These are phyloP conservation scores for Baudoinia panamericana DNA, from an alignment of 495 filamentous ascomycete genomes.

Conservation along the genomic window DNA sequence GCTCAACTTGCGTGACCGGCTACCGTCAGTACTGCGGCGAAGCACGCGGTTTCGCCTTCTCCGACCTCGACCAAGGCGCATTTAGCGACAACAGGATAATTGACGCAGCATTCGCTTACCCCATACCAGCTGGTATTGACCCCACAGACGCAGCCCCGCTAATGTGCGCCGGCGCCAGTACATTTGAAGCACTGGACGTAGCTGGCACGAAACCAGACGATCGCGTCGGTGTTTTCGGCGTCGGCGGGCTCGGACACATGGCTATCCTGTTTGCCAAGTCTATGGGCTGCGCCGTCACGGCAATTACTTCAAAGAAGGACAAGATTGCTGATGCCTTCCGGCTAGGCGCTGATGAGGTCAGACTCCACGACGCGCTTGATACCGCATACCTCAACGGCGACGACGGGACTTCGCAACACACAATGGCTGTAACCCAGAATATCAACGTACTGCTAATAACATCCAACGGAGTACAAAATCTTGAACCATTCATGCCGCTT, in stretches of 20 bases:
- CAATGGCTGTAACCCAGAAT: too few species aligned
- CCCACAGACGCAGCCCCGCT: constrained; percentile 3
- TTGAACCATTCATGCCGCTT: not conserved
- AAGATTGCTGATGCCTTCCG: not conserved
- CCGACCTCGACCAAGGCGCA: constrained; percentile 3
- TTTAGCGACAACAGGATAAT: constrained; percentile 1
- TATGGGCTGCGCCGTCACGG: constrained; percentile 6
- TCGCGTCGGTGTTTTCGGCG: constrained; percentile 4
- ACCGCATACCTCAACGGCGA: not conserved
- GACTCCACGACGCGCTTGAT: not conserved
- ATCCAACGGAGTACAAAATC: constrained; percentile 4
- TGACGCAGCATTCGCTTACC: constrained; percentile 1
- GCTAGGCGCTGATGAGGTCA: constrained; percentile 2
- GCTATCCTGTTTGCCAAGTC: constrained; percentile 5
- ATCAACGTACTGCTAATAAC: constrained; percentile 3
- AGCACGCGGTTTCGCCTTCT: constrained; percentile 6
- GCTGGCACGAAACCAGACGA: not conserved
- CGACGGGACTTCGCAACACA: too few species aligned
- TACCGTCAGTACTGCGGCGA: constrained; percentile 7
- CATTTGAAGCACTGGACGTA: constrained; percentile 1
- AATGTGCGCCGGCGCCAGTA: constrained; percentile 9
- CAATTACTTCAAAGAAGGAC: not conserved
- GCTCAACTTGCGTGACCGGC: constrained; percentile 1
- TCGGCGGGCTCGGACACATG: constrained; percentile 9
- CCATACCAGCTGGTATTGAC: not conserved